Evolutionary conservation across 228 moss, liverwort and hornwort genomes (phyloP), one percentile per base, ranked within the genome.

Genomic region (Sphagnum magellanicum): DNA sequence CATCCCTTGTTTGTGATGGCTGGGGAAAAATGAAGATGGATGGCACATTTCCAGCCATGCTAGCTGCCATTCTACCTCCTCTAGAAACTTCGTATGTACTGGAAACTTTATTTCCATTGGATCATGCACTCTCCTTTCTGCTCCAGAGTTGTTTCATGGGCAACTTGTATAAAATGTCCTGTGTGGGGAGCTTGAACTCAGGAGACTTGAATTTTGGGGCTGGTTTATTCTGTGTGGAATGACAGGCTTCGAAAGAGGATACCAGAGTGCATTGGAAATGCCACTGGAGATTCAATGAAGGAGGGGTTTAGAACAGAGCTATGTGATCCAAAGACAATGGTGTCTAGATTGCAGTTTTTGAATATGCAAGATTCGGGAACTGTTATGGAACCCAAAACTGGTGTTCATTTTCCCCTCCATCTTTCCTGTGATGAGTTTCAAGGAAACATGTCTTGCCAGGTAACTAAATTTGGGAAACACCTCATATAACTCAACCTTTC

Each of bases 381-480:
- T 68, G 84, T 90, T 60, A 84, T 88, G 72, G 98, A 98, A 66
- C 98, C 98, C 61, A 93, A 70, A 78, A 98, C 98, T 69, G 98
- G 98, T 52, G 74, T 90, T 62, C 71, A 77, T 74, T 98, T 98
- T 67, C 98, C 98, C 49, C 73, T 81, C 52, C 87, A 83, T 68
- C 83, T 98, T 6, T 72, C 77, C 72, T 78, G 79, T 67, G 67
- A 70, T 48, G 85, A 67, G 53, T 14, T 81, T 10, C 88, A 82
- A 75, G 83, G 71, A 48, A 70, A 69, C 16, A 49, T 72, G 64
- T 81, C 88, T 16, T 90, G 89, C 77, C 98, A 98, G 98, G 98
- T 98, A 72, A 55, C 10, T 64, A 32, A 32, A 32, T 32, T 32
- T 32, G 7, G 10, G 48, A 32, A 32, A 32, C 32, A 32, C 32